A percentile compares a stretch with the other conserved stretches of the same genome.
Evolutionary conservation across 169 alveolate genomes (phyloP).

Genomic region (Babesia gibsoni): DNA sequence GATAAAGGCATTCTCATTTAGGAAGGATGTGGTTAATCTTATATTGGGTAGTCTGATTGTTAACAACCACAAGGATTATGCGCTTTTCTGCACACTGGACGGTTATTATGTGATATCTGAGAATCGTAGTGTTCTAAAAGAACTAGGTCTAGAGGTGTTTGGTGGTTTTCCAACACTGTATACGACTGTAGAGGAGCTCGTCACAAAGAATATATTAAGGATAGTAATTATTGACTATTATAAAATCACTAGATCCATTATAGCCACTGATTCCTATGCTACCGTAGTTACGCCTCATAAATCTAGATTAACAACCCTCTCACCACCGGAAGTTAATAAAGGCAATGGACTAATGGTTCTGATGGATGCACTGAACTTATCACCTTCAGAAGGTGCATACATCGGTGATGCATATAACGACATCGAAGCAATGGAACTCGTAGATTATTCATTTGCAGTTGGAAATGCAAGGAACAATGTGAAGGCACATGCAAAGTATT

Average conservation of each 20-base stretch:
- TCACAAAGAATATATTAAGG: conserved; percentile 1
- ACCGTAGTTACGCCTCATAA: conserved; percentile 6
- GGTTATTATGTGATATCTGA: conserved; percentile 11
- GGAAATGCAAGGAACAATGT: background rate
- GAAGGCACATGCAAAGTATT: background rate
- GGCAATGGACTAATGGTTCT: conserved; percentile 35
- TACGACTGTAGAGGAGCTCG: background rate
- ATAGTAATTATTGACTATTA: background rate
- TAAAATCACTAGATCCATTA: background rate
- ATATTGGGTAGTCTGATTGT: background rate
- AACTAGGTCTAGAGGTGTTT: background rate
- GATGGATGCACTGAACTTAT: conserved; percentile 3
- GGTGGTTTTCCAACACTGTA: too few species aligned
- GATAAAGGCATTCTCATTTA: background rate
- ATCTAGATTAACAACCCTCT: conserved; percentile 2
- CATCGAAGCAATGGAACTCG: background rate
- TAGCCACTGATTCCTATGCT: conserved; percentile 7
- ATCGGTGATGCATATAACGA: background rate
- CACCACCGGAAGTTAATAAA: conserved; percentile 46
- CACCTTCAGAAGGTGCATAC: conserved; percentile 15
- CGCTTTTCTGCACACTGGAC: background rate
- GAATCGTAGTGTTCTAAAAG: conserved; percentile 1
- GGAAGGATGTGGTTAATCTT: background rate
- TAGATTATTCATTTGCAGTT: background rate
- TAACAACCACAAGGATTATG: conserved; percentile 9